These are phyloP conservation scores for Hypocreales sp. DNA, from an alignment of 2,329 filamentous ascomycete species.

Conservation along the genomic window DNA sequence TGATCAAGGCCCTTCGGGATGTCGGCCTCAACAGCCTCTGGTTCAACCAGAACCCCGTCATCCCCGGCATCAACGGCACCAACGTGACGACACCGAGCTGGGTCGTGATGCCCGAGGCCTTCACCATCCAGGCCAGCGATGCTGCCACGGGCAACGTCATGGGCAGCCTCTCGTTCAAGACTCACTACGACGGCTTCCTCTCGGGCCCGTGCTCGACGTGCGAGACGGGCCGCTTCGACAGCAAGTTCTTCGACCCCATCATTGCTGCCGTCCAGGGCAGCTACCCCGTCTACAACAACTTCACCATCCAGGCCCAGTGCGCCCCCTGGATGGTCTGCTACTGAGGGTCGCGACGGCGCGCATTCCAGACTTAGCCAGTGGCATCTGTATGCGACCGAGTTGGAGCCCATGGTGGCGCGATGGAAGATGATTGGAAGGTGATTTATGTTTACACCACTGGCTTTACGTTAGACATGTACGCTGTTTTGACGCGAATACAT, in stretches of 20 bases:
- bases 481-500: conserved; percentile 3
- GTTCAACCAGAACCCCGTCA: conserved; percentile 23
- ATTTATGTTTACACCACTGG: conserved; percentile 5
- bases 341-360: conserved; percentile 5
- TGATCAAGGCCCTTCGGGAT: conserved; percentile 22
- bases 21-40: conserved; percentile 21
- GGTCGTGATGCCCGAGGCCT: conserved; percentile 23
- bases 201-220: conserved; percentile 19
- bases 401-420: conserved; percentile 1
- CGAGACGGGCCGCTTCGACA: conserved; percentile 18
- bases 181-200: conserved; percentile 21
- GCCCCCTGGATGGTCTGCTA: conserved; percentile 21
- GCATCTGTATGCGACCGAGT: conserved; percentile 3
- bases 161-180: conserved; percentile 20
- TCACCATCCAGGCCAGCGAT: conserved; percentile 18
- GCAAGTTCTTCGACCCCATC: conserved; percentile 20
- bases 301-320: conserved; percentile 20
- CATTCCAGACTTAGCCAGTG: not conserved
- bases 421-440: conserved; percentile 3
- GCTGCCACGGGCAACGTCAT: conserved; percentile 15
- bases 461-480: conserved; percentile 6
- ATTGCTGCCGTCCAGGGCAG: conserved; percentile 21
- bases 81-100: conserved; percentile 14
- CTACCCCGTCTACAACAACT: conserved; percentile 22
- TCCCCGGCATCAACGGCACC: conserved; percentile 16